These are phyloP conservation scores for Calocybe gangraenosa DNA, from an alignment of 768 basidiomycete species.

Conservation along the genomic window DNA sequence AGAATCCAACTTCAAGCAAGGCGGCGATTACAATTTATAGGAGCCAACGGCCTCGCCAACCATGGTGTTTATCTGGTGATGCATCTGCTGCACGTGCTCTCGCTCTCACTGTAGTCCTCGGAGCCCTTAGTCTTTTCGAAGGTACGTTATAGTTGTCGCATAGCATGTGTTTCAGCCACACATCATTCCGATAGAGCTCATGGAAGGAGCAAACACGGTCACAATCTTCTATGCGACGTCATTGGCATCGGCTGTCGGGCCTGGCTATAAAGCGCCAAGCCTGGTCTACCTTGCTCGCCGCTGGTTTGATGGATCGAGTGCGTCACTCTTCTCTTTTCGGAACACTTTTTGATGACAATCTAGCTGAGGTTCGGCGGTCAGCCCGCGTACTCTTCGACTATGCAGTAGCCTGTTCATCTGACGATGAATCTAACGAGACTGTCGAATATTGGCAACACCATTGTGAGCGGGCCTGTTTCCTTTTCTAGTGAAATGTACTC, in stretches of 20 bases:
- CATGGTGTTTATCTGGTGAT: conserved; percentile 72
- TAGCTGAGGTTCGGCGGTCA: conserved; percentile 74
- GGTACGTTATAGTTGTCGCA: conserved; percentile 31
- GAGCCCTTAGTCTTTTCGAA: conserved; percentile 70
- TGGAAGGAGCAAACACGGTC: conserved; percentile 66
- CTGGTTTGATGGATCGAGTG: conserved; percentile 78
- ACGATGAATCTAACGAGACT: conserved; percentile 52
- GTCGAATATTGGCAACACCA: conserved; percentile 16
- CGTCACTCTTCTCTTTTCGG: conserved; percentile 15
- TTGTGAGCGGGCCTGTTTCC: neutral
- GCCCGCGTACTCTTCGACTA: conserved; percentile 79
- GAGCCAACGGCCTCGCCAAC: conserved; percentile 29
- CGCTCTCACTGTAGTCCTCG: conserved; percentile 61
- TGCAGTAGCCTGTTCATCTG: conserved; percentile 59
- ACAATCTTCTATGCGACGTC: conserved; percentile 80
- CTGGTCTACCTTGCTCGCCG: conserved; percentile 66
- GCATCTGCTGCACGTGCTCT: conserved; percentile 70
- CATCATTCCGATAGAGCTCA: conserved; percentile 44
- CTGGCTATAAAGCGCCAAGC: conserved; percentile 60
- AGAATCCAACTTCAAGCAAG: conserved; percentile 22
- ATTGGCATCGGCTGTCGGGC: conserved; percentile 57
- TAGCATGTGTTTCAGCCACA: neutral
- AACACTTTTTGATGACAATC: conserved; percentile 4
- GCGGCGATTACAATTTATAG: conserved; percentile 40
- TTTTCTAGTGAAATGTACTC: conserved; percentile 28